Conservation (phyloP, 2,329 filamentous ascomycete genomes). For the Sclerotinia glacialis region DNA sequence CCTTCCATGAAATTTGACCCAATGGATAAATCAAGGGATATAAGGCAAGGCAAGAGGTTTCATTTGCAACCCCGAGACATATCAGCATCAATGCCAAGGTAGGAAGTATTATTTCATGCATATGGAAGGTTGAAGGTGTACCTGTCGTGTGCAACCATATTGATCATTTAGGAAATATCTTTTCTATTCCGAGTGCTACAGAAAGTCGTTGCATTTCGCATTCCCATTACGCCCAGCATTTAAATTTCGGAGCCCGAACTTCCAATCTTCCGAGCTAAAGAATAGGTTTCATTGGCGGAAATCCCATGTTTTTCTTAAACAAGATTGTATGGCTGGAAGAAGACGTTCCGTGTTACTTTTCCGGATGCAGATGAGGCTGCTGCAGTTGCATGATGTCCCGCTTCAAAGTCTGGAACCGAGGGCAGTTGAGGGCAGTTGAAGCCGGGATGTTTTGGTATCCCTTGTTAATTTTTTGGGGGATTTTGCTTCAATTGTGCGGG, state of each 20-base stretch:
- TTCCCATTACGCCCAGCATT: not conserved
- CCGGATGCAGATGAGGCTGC: constrained; percentile 8
- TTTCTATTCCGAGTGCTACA: not conserved
- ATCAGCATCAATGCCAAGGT: constrained; percentile 13
- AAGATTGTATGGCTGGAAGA: constrained; percentile 22
- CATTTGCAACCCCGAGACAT: not conserved
- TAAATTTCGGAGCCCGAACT: not conserved
- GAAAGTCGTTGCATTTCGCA: not conserved
- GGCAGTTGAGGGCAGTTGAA: constrained; percentile 5
- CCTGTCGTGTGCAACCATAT: not conserved
- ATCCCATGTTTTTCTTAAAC: not conserved
- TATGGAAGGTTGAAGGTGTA: constrained; percentile 17
- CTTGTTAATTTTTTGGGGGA: not conserved
- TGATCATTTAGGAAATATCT: not conserved
- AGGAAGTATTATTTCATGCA: constrained; percentile 12
- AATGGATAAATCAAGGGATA: constrained; percentile 12
- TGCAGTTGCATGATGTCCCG: constrained; percentile 12
- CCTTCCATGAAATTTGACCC: constrained; percentile 17
- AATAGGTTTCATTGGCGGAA: constrained; percentile 1
- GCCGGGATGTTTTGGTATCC: not conserved
- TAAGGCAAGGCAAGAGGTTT: not conserved
- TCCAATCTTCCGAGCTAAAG: not conserved
- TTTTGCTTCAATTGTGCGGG: not conserved
- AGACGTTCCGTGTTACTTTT: constrained; percentile 23
- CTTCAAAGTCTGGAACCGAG: constrained; percentile 13